A percentile compares a stretch with the other conserved stretches of the same genome.
Evolutionary conservation across 148 eudicot species (phyloP).

Genomic region (Nepenthes mirabilis): DNA sequence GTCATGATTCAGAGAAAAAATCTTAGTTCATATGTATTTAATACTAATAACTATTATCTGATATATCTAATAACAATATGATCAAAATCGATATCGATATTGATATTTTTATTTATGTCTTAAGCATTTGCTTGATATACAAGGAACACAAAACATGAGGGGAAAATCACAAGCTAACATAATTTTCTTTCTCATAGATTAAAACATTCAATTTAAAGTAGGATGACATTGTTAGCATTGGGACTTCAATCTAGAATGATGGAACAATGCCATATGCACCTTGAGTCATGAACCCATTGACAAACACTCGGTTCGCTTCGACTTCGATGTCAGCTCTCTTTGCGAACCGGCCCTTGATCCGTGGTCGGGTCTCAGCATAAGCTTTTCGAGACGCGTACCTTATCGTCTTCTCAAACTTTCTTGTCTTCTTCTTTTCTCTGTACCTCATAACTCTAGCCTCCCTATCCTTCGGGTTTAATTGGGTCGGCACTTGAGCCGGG

Average conservation of each 20-base stretch:
- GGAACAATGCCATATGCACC: slow-evolving; percentile 47
- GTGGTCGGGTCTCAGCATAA: slow-evolving; percentile 90
- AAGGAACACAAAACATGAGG: too few relatives aligned
- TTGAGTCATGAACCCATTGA: slow-evolving; percentile 35
- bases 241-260: slow-evolving; percentile 9
- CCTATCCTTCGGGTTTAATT: slow-evolving; percentile 60
- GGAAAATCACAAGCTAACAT: too few relatives aligned
- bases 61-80: too few relatives aligned
- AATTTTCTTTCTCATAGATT: too few relatives aligned
- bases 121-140: too few relatives aligned
- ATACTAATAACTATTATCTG: too few relatives aligned
- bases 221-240: too few relatives aligned
- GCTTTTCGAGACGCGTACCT: slow-evolving; percentile 98
- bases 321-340: slow-evolving; percentile 62
- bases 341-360: slow-evolving; percentile 92
- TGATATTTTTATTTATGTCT: too few relatives aligned
- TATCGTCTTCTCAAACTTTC: slow-evolving; percentile 89
- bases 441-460: slow-evolving; percentile 87
- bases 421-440: slow-evolving; percentile 80
- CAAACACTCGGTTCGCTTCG: slow-evolving; percentile 55
- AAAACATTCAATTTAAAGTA: too few relatives aligned
- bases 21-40: too few relatives aligned
- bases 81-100: too few relatives aligned
- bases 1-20: too few relatives aligned
- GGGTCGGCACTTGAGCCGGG: slow-evolving; percentile 46